phyloP scores from a whole-genome alignment of 2,329 filamentous ascomycete genomes.

The Thelonectria rubi region DNA sequence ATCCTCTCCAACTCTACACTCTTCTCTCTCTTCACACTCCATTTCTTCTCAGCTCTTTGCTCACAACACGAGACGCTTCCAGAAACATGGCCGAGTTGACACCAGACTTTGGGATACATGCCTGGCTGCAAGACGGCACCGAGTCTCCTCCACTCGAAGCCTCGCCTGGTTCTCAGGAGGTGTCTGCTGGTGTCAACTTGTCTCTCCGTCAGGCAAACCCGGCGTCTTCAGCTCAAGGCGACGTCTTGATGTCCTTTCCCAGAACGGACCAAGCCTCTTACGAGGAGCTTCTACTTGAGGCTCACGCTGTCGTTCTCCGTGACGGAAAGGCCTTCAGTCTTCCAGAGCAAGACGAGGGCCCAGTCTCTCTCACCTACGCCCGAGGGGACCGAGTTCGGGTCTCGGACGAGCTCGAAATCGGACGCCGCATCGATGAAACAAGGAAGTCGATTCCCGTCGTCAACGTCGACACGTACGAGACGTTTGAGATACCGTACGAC shows the following conservation, averaged over 20 bases:
- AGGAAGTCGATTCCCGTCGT: slow-evolving; percentile 29
- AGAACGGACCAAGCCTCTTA: slow-evolving; percentile 3
- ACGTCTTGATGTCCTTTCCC: slow-evolving; percentile 18
- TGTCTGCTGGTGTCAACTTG: slow-evolving; percentile 6
- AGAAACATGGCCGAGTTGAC: slow-evolving; percentile 27
- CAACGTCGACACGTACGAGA: slow-evolving; percentile 24
- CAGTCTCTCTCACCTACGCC: slow-evolving; percentile 16
- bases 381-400: slow-evolving; percentile 32
- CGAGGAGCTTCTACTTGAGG: slow-evolving; percentile 25
- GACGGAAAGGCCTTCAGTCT: slow-evolving; percentile 26
- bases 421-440: slow-evolving; percentile 13
- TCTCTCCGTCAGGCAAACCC: slow-evolving; percentile 31
- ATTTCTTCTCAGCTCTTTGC: background rate
- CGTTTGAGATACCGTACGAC: slow-evolving; percentile 26
- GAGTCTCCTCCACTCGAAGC: slow-evolving; percentile 10
- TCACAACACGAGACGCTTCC: background rate
- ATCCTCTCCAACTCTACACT: background rate
- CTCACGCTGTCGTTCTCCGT: slow-evolving; percentile 31
- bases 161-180: slow-evolving; percentile 27
- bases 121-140: slow-evolving; percentile 19
- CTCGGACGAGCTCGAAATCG: slow-evolving; percentile 21
- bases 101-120: slow-evolving; percentile 25
- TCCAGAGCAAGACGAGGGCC: slow-evolving; percentile 12
- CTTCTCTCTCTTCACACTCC: background rate
- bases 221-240: slow-evolving; percentile 20